Evolutionary conservation across 768 basidiomycete genomes (phyloP), one percentile per base, ranked within the genome.

Genomic region (Lactarius akahatsu): DNA sequence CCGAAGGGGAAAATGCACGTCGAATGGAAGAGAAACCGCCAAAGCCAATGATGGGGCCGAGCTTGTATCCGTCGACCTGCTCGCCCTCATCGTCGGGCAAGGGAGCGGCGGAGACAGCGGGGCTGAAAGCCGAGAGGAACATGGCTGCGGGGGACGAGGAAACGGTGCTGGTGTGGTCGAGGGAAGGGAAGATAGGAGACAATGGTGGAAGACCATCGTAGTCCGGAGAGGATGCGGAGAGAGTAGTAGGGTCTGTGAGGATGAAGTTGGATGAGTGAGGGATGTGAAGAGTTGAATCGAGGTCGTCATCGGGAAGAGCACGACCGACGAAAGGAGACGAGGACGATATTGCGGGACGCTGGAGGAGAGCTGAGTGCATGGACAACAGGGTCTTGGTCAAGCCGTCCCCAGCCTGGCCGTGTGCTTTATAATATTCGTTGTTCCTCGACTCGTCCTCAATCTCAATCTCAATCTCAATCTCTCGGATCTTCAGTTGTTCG

Each of bases 11-110:
- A 4, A 77, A 85, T 1, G 89, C 94, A 7, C 84, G 83, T 61
- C 90, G 79, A 65, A 96, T 91, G 65, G 86, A 86, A 16, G 92
- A 92, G 74, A 93, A 92, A 8, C 86, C 90, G 10, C 95, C 94
- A 66, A 84, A 81, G 30, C 91, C 94, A 15, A 96, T 83, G 70
- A 90, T 79, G 36, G 81, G 81, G 18, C 92, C 94, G 0, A 97
- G 82, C 8, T 82, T 84, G 73, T 94, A 96, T 11, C 89, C 88
- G 0, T 84, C 81, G 13, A 95, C 81, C 28, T 78, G 72, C 61
- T 88, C 80, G 3, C 91, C 91, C 71, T 90, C 88, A 20, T 82
- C 84, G 70, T 93, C 90, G 6, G 85, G 83, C 7, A 80, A 76
- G 6, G 74, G 74, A 1, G 77, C 68, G 3, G 76, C 63, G 1